Evolutionary conservation across 2,329 filamentous ascomycete genomes (phyloP).

Genomic region (Camillea tinctor): DNA sequence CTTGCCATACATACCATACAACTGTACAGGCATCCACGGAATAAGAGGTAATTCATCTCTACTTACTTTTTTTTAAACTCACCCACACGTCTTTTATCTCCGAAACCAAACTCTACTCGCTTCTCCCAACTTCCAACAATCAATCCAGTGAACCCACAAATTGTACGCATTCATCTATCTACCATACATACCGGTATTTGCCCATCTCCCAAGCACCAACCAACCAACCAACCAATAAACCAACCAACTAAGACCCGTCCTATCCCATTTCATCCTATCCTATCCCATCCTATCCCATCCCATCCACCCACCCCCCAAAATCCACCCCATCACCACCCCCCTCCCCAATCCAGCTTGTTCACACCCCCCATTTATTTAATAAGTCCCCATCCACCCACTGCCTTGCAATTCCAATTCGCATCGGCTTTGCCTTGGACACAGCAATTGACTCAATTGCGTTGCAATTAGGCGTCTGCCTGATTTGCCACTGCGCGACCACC

Average conservation of each 20-base stretch:
- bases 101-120: constrained; percentile 21
- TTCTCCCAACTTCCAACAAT: constrained; percentile 21
- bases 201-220: constrained; percentile 7
- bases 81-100: constrained; percentile 16
- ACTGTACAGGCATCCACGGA: background rate
- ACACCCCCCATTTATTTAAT: background rate
- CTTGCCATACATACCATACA: background rate
- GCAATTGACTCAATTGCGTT: constrained; percentile 24
- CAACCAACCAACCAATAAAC: background rate
- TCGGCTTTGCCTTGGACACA: constrained; percentile 6
- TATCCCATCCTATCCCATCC: no score
- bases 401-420: constrained; percentile 12
- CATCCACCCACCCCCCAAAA: no score
- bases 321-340: constrained; percentile 4
- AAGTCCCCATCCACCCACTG: background rate
- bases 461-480: constrained; percentile 26
- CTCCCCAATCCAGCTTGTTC: constrained; percentile 1
- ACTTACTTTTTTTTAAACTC: no score
- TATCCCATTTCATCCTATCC: no score
- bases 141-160: constrained; percentile 1
- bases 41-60: constrained; percentile 14
- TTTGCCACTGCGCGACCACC: constrained; percentile 26
- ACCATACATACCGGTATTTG: constrained; percentile 9
- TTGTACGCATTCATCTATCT: constrained; percentile 15
- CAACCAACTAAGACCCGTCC: no score